Conservation (phyloP, 352 stramenopile species). For the Pythium coloratum region DNA sequence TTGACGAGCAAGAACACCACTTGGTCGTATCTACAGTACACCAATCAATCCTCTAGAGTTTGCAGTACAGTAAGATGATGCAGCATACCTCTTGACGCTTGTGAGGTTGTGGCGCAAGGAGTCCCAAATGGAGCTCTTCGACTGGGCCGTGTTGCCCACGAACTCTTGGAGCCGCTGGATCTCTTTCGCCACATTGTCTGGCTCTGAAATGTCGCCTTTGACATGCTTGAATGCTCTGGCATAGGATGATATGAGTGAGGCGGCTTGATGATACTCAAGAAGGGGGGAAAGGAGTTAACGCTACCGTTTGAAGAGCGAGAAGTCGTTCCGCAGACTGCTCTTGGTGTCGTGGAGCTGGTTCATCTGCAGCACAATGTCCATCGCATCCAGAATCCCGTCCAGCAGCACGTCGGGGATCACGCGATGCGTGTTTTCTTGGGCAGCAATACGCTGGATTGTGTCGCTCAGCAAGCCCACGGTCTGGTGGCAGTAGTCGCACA, state of each 20-base stretch:
- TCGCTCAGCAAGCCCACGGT: constrained; percentile 64
- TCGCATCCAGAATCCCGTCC: constrained; percentile 54
- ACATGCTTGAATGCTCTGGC: constrained; percentile 55
- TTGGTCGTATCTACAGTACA: constrained; percentile 49
- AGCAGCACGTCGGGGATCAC: constrained; percentile 64
- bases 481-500: constrained; percentile 59
- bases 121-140: constrained; percentile 64
- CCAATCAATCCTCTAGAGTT: too few species aligned
- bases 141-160: constrained; percentile 47
- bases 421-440: constrained; percentile 64
- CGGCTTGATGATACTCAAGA: not conserved
- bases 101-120: constrained; percentile 60
- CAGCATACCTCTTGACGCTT: constrained; percentile 66
- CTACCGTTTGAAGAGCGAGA: constrained; percentile 75
- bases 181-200: constrained; percentile 48
- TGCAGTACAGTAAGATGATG: too few species aligned
- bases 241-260: not conserved
- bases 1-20: constrained; percentile 59
- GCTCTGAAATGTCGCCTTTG: constrained; percentile 36
- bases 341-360: constrained; percentile 72
- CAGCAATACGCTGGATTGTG: constrained; percentile 66
- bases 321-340: constrained; percentile 71
- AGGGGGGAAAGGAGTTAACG: too few species aligned
- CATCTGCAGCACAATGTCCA: constrained; percentile 65
- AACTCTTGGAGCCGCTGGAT: constrained; percentile 68